phyloP scores from a whole-genome alignment of 192 early-diverging fungal genomes.

The Gaertneriomyces semiglobifer region DNA sequence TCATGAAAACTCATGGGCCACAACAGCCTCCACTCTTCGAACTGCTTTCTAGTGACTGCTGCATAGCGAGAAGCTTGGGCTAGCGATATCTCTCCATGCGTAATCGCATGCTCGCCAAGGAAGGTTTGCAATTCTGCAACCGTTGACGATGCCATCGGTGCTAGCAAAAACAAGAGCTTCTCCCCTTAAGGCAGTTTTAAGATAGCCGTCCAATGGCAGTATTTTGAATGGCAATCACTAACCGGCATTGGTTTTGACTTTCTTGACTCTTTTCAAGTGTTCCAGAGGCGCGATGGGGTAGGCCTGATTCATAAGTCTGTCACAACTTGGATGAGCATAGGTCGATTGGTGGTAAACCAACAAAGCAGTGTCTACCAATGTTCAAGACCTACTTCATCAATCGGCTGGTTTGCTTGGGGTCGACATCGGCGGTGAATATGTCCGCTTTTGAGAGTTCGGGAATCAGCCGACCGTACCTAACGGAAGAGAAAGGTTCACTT shows the following conservation, averaged over 20 bases:
- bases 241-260: conserved; percentile 8
- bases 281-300: conserved; percentile 18
- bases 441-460: conserved; percentile 11
- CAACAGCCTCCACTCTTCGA: conserved; percentile 68
- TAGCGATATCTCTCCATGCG: conserved; percentile 10
- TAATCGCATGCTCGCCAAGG: background rate
- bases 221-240: background rate
- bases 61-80: conserved; percentile 58
- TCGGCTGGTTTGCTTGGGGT: conserved; percentile 18
- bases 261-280: conserved; percentile 26
- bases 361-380: background rate
- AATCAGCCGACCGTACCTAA: background rate
- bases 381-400: conserved; percentile 26
- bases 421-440: conserved; percentile 9
- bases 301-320: conserved; percentile 4
- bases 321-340: background rate
- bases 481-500: background rate
- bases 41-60: conserved; percentile 66
- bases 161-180: conserved; percentile 14
- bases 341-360: background rate
- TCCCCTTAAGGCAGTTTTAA: background rate
- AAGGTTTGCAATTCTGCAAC: conserved; percentile 2
- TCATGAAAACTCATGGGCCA: conserved; percentile 82
- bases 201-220: background rate
- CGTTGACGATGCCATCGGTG: conserved; percentile 7